Conservation (phyloP, 23 red algal genomes). For the Chondrus crispus region DNA sequence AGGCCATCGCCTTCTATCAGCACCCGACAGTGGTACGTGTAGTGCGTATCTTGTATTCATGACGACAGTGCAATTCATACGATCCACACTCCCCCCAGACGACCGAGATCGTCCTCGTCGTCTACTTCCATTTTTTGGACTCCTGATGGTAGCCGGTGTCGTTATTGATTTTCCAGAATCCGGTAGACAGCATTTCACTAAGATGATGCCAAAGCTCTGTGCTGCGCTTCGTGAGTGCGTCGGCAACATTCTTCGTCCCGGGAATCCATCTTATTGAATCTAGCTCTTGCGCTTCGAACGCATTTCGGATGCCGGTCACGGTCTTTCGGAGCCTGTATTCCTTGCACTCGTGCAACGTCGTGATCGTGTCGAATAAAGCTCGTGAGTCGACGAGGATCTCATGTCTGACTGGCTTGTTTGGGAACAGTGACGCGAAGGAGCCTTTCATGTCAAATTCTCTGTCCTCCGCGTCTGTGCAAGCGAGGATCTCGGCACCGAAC, state of each 20-base stretch:
- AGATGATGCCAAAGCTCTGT: no score
- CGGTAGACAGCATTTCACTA: no score
- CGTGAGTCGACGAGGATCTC: not conserved
- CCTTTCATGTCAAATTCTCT: not conserved
- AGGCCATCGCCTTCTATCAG: no score
- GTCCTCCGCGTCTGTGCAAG: not conserved
- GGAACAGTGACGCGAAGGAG: not conserved
- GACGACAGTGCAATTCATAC: no score
- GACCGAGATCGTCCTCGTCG: no score
- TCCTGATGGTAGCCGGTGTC: no score
- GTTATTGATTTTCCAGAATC: no score
- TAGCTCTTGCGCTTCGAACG: not conserved
- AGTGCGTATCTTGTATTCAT: no score
- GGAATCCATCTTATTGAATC: not conserved
- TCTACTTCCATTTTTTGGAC: no score
- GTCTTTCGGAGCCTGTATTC: slow-evolving; percentile 3
- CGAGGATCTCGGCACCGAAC: not conserved
- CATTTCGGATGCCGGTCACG: not conserved
- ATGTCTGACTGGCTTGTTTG: not conserved
- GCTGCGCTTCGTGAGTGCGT: slow-evolving; percentile 12
- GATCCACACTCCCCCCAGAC: no score
- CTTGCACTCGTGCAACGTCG: not conserved
- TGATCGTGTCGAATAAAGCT: not conserved
- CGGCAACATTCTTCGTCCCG: not conserved
- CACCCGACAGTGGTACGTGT: no score